Base-by-base conservation (phyloP, 2,329 filamentous ascomycete species). In the Ascosphaera acerosa region DNA sequence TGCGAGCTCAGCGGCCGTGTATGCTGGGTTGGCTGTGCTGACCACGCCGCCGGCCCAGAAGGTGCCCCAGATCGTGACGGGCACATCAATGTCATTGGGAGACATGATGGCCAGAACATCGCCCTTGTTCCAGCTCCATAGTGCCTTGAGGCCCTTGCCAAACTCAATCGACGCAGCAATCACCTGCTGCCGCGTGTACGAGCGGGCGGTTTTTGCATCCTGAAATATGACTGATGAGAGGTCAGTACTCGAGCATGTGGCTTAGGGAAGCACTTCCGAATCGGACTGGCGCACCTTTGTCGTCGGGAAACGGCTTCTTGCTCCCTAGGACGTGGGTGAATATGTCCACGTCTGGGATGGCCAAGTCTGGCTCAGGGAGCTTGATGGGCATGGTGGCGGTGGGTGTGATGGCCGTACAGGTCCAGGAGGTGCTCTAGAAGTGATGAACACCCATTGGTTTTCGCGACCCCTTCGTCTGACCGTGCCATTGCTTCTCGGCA, bases 21-120 rank as follows among this genome's bases (percentile, higher is more conserved):
- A 91, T 3, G 70, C 69, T 14, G 82, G 81, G 45, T 92, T 92
- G 2, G 78, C 81, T 0, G 82, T 80, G n/a, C 73, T 80, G 7
- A 78, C 55, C 32, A 78, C 58, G 18, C 76, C 81, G 29, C 81
- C 82, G 1, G 78, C 75, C 76, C 78, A 92, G 39, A 75, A 67
- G 6, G 68, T 62, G 17, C 81, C 82, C 59, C 77, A 78, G 49
- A 68, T 77, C 29, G 81, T 52, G 3, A 72, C 58, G 0, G 78
- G 72, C 0, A 73, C 78, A 49, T 92, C 82, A 45, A 92, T 74
- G 48, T 64, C 70, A 49, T 94, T 92, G 17, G 81, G 76, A 3
- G 77, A 72, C 57, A 74, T 91, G 33, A 91, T 59, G 7, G 65
- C 75, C 15, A 92, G 60, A 2, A 87, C 76, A 47, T 92, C 77